These are phyloP conservation scores for Leucaena leucocephala DNA, from an alignment of 306 rosid genomes.

Conservation along the genomic window DNA sequence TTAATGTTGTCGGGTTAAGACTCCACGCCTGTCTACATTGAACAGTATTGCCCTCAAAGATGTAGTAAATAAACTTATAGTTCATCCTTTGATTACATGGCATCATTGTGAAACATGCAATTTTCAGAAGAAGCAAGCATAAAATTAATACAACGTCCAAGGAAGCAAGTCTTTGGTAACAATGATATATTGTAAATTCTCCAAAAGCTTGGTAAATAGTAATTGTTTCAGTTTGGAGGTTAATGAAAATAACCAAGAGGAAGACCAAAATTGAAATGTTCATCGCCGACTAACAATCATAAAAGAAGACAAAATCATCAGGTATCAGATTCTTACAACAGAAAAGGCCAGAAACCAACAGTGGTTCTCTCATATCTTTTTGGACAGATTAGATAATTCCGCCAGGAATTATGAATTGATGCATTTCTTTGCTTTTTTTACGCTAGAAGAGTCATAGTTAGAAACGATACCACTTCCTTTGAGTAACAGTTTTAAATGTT, in stretches of 20 bases:
- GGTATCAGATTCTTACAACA: neutral
- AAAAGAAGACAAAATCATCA: neutral
- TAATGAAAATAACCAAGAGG: neutral
- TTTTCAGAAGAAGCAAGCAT: neutral
- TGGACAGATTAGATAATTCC: neutral
- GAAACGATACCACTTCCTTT: neutral
- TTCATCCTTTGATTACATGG: conserved; percentile 15
- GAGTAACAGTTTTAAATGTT: neutral
- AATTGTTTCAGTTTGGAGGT: conserved; percentile 3
- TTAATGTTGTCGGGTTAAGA: conserved; percentile 22
- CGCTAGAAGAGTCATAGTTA: neutral
- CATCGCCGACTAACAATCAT: neutral
- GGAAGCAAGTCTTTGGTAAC: neutral
- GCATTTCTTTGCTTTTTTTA: conserved; percentile 1
- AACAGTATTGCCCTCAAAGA: conserved; percentile 1
- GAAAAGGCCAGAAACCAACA: neutral
- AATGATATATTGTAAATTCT: neutral
- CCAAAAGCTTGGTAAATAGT: neutral
- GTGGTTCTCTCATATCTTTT: neutral
- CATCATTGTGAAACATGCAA: neutral
- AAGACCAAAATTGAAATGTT: neutral
- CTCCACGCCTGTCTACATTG: neutral
- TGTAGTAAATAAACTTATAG: neutral
- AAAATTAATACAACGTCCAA: neutral
- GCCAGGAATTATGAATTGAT: neutral